These are phyloP conservation scores for Yamadazyma triangularis DNA, from an alignment of 1,139 yeast genomes.

Conservation along the genomic window DNA sequence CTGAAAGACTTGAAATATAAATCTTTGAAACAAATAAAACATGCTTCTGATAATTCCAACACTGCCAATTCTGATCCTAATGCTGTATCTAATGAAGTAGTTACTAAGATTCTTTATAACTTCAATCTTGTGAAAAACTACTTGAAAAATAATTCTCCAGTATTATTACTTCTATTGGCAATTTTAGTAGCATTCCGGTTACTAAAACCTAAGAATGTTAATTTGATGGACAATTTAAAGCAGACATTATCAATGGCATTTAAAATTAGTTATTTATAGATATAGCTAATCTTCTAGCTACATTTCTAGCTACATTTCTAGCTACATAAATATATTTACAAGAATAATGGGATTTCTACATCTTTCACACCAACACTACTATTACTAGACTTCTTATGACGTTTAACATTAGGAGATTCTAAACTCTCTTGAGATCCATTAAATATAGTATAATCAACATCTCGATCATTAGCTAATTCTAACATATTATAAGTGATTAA, in stretches of 20 bases:
- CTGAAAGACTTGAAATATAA: constrained; percentile 28
- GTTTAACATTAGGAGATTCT: not conserved
- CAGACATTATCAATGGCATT: constrained; percentile 45
- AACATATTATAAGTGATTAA: constrained; percentile 58
- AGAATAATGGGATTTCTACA: constrained; percentile 12
- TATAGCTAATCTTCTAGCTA: not conserved
- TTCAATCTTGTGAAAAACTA: constrained; percentile 14
- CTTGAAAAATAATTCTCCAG: constrained; percentile 26
- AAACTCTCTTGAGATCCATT: constrained; percentile 5
- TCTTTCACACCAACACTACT: no score
- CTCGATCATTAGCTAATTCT: constrained; percentile 25
- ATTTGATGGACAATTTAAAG: constrained; percentile 26
- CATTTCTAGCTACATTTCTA: no score
- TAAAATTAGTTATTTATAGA: constrained; percentile 35
- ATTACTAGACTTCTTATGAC: no score
- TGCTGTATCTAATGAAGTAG: not conserved
- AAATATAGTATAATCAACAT: constrained; percentile 5
- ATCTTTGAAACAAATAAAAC: constrained; percentile 27
- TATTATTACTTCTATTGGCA: constrained; percentile 20
- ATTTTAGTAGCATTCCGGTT: constrained; percentile 17
- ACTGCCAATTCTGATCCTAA: not conserved
- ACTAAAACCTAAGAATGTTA: constrained; percentile 21
- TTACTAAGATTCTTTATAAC: constrained; percentile 8
- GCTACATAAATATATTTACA: constrained; percentile 6
- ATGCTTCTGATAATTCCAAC: constrained; percentile 2